A percentile compares a stretch with the other conserved stretches of the same genome.
Evolutionary conservation across 805 yeast genomes (phyloP).

Genomic region (Teunomyces panamensis): DNA sequence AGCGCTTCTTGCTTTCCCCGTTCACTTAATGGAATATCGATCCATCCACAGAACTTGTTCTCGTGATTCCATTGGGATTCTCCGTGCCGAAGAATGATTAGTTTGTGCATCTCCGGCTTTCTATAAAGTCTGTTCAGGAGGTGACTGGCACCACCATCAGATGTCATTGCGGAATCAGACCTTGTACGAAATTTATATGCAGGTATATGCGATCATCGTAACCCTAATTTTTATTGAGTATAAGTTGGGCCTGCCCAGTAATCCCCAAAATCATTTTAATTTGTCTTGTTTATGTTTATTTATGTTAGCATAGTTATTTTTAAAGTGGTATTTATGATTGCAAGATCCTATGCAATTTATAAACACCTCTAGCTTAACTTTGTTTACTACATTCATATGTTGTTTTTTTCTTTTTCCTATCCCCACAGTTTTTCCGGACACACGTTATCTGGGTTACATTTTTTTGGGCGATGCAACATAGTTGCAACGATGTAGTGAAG

Average conservation of each 20-base stretch:
- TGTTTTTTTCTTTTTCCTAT: neutral
- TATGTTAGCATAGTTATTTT: too few species aligned
- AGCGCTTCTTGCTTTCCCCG: conserved; percentile 39
- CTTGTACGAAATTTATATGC: too few species aligned
- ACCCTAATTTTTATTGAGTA: too few species aligned
- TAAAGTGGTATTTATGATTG: too few species aligned
- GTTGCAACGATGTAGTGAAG: conserved; percentile 1
- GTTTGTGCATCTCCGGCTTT: conserved; percentile 20
- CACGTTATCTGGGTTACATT: conserved; percentile 1
- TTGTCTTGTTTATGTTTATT: too few species aligned
- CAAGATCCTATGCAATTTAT: too few species aligned
- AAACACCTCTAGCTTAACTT: too few species aligned
- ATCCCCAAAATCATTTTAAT: too few species aligned
- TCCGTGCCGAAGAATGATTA: conserved; percentile 44
- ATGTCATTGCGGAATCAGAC: neutral
- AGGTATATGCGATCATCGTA: too few species aligned
- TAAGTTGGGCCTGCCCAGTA: too few species aligned
- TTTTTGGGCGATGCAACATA: neutral
- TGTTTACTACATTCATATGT: too few species aligned
- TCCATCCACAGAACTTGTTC: conserved; percentile 46
- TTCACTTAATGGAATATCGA: conserved; percentile 37
- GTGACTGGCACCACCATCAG: neutral
- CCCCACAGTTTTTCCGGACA: neutral
- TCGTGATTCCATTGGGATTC: conserved; percentile 44
- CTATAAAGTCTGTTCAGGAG: neutral